Percentiles rank a stretch among this genome's conserved stretches.
These are phyloP conservation scores for Mycena rosella DNA, from an alignment of 768 basidiomycete genomes.

Conservation along the genomic window DNA sequence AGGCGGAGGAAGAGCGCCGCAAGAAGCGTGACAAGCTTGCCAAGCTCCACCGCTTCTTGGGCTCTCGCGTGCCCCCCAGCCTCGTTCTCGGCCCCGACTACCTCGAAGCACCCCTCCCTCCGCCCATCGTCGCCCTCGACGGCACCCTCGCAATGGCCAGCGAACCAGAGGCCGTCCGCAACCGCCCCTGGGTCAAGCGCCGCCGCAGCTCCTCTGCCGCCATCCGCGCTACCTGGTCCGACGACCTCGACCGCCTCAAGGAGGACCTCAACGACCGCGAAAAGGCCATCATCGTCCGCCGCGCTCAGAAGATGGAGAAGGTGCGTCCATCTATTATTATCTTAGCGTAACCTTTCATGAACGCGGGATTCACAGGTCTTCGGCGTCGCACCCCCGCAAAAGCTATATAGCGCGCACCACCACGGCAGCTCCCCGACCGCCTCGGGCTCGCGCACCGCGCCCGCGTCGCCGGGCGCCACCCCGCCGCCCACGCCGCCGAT, in stretches of 20 bases:
- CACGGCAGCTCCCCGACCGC: not conserved
- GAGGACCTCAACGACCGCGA: conserved; percentile 79
- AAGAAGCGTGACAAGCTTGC: conserved; percentile 83
- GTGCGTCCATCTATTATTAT: conserved; percentile 51
- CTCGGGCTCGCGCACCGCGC: conserved; percentile 7
- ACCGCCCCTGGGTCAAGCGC: conserved; percentile 60
- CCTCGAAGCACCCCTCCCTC: conserved; percentile 42
- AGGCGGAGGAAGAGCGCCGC: conserved; percentile 71
- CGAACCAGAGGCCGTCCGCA: conserved; percentile 47
- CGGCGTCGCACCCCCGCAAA: conserved; percentile 84
- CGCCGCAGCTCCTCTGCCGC: conserved; percentile 68
- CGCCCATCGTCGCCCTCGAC: conserved; percentile 47
- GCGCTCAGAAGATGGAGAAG: conserved; percentile 92
- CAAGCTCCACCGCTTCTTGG: conserved; percentile 87
- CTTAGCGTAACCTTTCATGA: conserved; percentile 7
- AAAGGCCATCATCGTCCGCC: conserved; percentile 82
- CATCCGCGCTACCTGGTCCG: conserved; percentile 63
- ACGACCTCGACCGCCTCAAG: conserved; percentile 72
- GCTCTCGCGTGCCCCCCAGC: conserved; percentile 81
- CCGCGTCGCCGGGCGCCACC: not conserved
- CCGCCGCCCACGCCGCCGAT: conserved; percentile 9
- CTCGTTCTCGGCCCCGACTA: conserved; percentile 68
- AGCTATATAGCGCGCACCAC: conserved; percentile 80
- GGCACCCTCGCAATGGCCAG: conserved; percentile 44
- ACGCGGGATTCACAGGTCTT: conserved; percentile 69